Conservation (phyloP, 2,329 filamentous ascomycete species). For the Lachnellula willkommii region DNA sequence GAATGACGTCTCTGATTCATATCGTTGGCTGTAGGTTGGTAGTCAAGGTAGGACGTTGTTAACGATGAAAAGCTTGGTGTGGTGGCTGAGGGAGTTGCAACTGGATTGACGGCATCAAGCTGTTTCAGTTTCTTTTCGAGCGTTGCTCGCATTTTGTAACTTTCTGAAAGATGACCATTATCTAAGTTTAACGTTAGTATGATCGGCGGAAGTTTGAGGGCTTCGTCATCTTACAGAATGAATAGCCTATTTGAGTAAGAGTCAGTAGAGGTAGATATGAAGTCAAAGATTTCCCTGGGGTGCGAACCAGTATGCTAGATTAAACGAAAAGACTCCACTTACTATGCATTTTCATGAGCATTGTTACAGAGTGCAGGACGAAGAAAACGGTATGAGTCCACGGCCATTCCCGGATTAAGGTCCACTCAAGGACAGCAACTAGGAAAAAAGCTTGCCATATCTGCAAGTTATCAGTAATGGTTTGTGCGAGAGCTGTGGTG, state of each 20-base stretch:
- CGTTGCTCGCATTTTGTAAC: conserved; percentile 46
- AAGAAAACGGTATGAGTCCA: conserved; percentile 81
- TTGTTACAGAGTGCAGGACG: conserved; percentile 66
- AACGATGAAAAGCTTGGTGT: conserved; percentile 39
- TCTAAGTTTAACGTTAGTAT: conserved; percentile 32
- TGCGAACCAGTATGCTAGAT: neutral
- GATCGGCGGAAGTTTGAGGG: neutral
- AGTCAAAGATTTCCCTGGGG: neutral
- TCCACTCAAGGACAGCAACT: conserved; percentile 56
- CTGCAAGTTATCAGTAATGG: conserved; percentile 31
- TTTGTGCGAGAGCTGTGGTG: neutral
- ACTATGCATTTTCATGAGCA: conserved; percentile 78
- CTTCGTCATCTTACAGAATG: conserved; percentile 46
- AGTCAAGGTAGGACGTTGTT: conserved; percentile 42
- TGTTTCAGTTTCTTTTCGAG: conserved; percentile 48
- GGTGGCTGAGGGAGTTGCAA: conserved; percentile 39
- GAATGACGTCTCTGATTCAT: conserved; percentile 41
- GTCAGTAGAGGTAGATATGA: neutral
- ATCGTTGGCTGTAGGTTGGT: conserved; percentile 37
- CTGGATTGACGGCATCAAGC: conserved; percentile 49
- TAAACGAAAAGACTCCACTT: neutral
- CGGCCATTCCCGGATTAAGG: conserved; percentile 68
- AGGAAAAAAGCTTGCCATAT: conserved; percentile 66
- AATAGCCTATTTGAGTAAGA: conserved; percentile 44
- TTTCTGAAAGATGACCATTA: conserved; percentile 65